Evolutionary conservation across 148 eudicot genomes (phyloP).

Genomic region (Silene uniflora): DNA sequence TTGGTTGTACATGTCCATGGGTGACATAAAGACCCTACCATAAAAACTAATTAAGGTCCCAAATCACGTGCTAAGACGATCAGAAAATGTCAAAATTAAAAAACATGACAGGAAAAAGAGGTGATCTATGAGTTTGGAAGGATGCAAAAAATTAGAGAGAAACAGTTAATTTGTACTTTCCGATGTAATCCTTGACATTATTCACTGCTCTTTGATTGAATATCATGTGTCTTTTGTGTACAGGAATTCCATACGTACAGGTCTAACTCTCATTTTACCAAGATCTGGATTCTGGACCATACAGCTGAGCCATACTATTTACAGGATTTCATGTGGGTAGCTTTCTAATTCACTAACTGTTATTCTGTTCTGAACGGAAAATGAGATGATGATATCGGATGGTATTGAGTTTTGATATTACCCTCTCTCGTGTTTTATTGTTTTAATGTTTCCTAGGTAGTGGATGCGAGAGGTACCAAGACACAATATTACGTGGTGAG

Average conservation of each 20-base stretch:
- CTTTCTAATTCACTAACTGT: slow-evolving; percentile 4
- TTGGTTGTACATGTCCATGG: slow-evolving; percentile 26
- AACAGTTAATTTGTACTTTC: slow-evolving; percentile 27
- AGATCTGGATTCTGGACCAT: slow-evolving; percentile 17
- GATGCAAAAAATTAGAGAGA: slow-evolving; percentile 11
- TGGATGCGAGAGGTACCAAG: too few relatives aligned
- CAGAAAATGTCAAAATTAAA: slow-evolving; percentile 8
- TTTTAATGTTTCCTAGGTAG: too few relatives aligned
- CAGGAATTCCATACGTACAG: not conserved
- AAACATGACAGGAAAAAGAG: slow-evolving; percentile 27
- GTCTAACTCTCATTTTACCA: not conserved
- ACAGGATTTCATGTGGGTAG: slow-evolving; percentile 17
- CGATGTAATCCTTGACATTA: slow-evolving; percentile 24
- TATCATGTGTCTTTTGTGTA: slow-evolving; percentile 25
- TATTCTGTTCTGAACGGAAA: too few relatives aligned
- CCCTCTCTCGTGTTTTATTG: too few relatives aligned
- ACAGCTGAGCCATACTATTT: not conserved
- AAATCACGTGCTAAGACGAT: slow-evolving; percentile 29
- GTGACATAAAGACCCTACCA: slow-evolving; percentile 34
- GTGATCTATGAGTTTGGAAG: slow-evolving; percentile 27
- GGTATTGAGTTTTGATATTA: too few relatives aligned
- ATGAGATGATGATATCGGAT: too few relatives aligned
- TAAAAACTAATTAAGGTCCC: slow-evolving; percentile 18
- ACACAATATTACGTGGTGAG: too few relatives aligned
- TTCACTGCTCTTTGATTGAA: slow-evolving; percentile 23